phyloP scores from a whole-genome alignment of 192 early-diverging fungal genomes.

The Gorgonomyces haynaldii region DNA sequence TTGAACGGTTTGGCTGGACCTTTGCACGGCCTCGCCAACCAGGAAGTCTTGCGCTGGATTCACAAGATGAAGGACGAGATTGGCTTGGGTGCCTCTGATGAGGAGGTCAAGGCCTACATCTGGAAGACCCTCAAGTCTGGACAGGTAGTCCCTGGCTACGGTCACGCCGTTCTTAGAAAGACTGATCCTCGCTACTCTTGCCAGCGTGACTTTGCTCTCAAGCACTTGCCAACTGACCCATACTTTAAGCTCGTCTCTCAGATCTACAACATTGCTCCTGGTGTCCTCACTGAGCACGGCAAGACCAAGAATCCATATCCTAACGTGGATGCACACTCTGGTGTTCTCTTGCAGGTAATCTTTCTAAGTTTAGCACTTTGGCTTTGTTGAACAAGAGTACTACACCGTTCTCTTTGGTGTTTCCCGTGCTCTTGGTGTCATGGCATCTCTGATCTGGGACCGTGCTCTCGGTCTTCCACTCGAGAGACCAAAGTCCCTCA shows the following conservation, averaged over 20 bases:
- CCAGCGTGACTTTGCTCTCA: slow-evolving; percentile 97
- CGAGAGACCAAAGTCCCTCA: slow-evolving; percentile 80
- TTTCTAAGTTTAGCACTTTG: too few species aligned
- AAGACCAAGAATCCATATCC: slow-evolving; percentile 99
- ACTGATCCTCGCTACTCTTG: slow-evolving; percentile 97
- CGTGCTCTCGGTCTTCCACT: slow-evolving; percentile 90
- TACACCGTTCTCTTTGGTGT: slow-evolving; percentile 99
- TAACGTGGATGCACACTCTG: slow-evolving; percentile 98
- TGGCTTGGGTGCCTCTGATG: slow-evolving; percentile 75
- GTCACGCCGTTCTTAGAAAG: slow-evolving; percentile 93
- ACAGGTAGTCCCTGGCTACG: slow-evolving; percentile 96
- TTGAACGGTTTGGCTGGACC: slow-evolving; percentile 97
- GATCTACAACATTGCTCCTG: slow-evolving; percentile 94
- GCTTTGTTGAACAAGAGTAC: slow-evolving; percentile 94
- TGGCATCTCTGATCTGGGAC: slow-evolving; percentile 94
- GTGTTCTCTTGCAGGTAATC: slow-evolving; percentile 92
- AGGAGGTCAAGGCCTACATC: slow-evolving; percentile 91
- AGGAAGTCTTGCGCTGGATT: slow-evolving; percentile 98
- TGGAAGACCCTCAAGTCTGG: slow-evolving; percentile 92
- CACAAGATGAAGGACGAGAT: slow-evolving; percentile 83
- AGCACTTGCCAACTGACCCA: slow-evolving; percentile 92
- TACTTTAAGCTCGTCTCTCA: slow-evolving; percentile 94
- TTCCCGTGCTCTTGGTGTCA: slow-evolving; percentile 92
- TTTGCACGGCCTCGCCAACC: slow-evolving; percentile 99
- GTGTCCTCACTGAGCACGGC: slow-evolving; percentile 93